A percentile compares a stretch with the other conserved stretches of the same genome.
Conservation (phyloP, 2,329 filamentous ascomycete genomes). For the Fusarium mangiferae region DNA sequence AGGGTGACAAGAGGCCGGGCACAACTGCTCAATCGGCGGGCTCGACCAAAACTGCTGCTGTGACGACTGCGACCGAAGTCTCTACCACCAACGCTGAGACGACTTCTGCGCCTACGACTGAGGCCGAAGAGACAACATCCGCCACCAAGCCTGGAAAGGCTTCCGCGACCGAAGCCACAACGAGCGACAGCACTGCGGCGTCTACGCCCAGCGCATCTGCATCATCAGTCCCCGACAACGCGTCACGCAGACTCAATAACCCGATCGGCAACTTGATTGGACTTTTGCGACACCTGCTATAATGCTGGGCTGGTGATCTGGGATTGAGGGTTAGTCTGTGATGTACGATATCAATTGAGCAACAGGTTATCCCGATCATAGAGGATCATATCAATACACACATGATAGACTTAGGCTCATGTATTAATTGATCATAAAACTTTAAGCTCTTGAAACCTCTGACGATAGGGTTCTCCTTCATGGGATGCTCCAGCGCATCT, state of each 20-base stretch:
- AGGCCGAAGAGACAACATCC: not conserved
- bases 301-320: not conserved
- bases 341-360: not conserved
- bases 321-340: no score
- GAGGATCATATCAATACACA: not conserved
- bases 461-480: not conserved
- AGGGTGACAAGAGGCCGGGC: not conserved
- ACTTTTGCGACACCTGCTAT: not conserved
- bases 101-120: not conserved
- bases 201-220: constrained; percentile 7
- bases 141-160: not conserved
- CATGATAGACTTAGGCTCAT: not conserved
- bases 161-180: not conserved
- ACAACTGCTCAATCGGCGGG: not conserved
- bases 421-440: not conserved
- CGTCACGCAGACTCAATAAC: constrained; percentile 4
- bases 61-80: not conserved
- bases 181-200: not conserved
- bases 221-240: constrained; percentile 7
- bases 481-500: not conserved
- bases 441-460: not conserved
- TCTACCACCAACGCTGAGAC: not conserved
- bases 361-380: not conserved
- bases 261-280: constrained; percentile 9
- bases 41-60: not conserved